Base-by-base conservation (phyloP, 305 asterid genomes). In the Salvia sclarea region DNA sequence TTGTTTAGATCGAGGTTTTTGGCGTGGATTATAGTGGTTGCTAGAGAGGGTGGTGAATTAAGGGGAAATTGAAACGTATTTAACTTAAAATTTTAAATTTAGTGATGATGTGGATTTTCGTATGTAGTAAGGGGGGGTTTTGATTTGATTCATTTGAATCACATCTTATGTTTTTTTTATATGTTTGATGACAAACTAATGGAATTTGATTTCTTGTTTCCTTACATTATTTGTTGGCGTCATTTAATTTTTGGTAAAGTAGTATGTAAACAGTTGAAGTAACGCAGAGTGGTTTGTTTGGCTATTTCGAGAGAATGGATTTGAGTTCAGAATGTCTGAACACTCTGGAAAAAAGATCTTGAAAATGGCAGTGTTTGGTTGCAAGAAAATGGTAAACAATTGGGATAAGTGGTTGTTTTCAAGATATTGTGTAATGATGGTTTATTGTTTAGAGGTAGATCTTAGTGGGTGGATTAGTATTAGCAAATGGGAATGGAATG, bases 401-500 rank as follows among this genome's bases (percentile, higher is more conserved):
- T 54, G 28, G 53, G n/a, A n/a, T n/a, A n/a, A n/a, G n/a, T n/a
- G n/a, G n/a, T n/a, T 66, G 53, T 74, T 79, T 73, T 71, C 74
- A 43, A 82, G 84, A 82, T 79, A 80, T 72, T 77, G 72, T 70
- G 66, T 59, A 64, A 77, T 81, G 80, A 82, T 80, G 76, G 63
- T 75, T 45, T 85, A 75, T 78, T 82, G 68, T 73, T 81, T 78
- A 80, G 56, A 80, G 82, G 88, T 70, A 72, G 89, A 85, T 85
- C 61, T 72, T 43, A n/a, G 49, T 50, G 40, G n/a, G n/a, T n/a
- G n/a, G n/a, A n/a, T n/a, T n/a, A n/a, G n/a, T n/a, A 80, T 69
- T 75, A 77, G 59, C 49, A 55, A 58, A 68, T 64, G 59, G 8
- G 59, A 61, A 35, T 40, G 50, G 69, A 57, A 30, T 56, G 68